These are phyloP conservation scores for Blastocystis hominis DNA, from an alignment of 352 stramenopile species.

Conservation along the genomic window DNA sequence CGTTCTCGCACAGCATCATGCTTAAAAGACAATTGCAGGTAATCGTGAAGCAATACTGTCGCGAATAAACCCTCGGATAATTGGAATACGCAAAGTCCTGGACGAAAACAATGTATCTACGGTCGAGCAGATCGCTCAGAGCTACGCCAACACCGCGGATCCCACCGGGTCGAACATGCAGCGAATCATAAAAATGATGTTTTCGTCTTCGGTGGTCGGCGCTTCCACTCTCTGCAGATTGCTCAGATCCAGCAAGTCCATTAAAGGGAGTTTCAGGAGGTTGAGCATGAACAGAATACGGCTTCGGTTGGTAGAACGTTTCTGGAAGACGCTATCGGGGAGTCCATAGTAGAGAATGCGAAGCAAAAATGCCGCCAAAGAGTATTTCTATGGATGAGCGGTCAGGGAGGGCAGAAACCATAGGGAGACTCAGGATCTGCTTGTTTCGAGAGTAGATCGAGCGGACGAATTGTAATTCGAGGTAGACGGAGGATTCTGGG, in stretches of 20 bases:
- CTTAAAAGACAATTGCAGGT: neutral
- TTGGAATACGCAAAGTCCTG: constrained; percentile 3
- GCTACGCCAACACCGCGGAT: neutral
- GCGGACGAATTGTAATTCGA: neutral
- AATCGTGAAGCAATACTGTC: neutral
- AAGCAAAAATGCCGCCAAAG: neutral
- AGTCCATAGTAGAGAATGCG: neutral
- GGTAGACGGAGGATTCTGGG: constrained; percentile 1
- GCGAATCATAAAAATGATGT: neutral
- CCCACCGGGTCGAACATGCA: neutral
- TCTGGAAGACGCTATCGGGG: constrained; percentile 22
- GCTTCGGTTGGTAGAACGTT: constrained; percentile 10
- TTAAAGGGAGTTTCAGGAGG: neutral
- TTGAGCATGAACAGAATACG: constrained; percentile 28
- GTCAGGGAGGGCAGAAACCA: neutral
- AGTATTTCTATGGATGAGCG: neutral
- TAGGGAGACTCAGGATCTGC: neutral
- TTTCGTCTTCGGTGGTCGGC: neutral
- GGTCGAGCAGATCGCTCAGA: neutral
- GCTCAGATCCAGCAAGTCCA: neutral
- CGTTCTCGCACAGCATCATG: neutral
- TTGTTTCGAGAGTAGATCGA: neutral
- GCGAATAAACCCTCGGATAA: neutral
- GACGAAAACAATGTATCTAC: constrained; percentile 40
- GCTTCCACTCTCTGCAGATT: neutral